These are phyloP conservation scores for Fraxinus albicans DNA, from an alignment of 305 asterid species.

Conservation along the genomic window DNA sequence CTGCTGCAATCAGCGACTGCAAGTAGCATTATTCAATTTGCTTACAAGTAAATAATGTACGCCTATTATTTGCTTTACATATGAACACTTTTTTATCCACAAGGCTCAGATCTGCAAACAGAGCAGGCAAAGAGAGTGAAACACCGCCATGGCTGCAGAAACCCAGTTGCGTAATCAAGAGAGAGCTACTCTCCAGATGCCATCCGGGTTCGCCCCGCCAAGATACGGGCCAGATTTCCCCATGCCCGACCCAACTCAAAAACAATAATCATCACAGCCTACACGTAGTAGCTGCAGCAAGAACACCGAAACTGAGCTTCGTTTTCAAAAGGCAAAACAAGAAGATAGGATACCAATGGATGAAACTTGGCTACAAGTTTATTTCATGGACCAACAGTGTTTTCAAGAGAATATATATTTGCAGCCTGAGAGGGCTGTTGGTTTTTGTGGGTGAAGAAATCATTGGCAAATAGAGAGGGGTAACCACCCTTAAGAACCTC, in stretches of 20 bases:
- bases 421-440: not conserved
- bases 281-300: not conserved
- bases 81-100: no score
- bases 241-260: constrained; percentile 14
- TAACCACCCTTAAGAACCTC: not conserved
- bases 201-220: constrained; percentile 38
- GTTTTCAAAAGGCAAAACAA: not conserved
- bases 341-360: not conserved
- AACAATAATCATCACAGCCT: constrained; percentile 30
- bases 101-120: constrained; percentile 10
- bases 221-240: constrained; percentile 34
- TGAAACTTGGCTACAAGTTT: not conserved
- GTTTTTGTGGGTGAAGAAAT: not conserved
- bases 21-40: no score
- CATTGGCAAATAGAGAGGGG: not conserved
- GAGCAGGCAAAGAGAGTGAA: not conserved
- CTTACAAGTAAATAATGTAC: no score
- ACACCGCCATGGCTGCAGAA: constrained; percentile 25
- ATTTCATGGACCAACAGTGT: not conserved
- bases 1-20: no score
- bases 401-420: not conserved
- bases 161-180: constrained; percentile 20
- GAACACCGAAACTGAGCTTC: not conserved
- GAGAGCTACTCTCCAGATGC: not conserved
- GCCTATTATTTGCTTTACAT: no score